Conservation (phyloP, 163 green algal genomes). For the Coccomyxa subellipsoidea region DNA sequence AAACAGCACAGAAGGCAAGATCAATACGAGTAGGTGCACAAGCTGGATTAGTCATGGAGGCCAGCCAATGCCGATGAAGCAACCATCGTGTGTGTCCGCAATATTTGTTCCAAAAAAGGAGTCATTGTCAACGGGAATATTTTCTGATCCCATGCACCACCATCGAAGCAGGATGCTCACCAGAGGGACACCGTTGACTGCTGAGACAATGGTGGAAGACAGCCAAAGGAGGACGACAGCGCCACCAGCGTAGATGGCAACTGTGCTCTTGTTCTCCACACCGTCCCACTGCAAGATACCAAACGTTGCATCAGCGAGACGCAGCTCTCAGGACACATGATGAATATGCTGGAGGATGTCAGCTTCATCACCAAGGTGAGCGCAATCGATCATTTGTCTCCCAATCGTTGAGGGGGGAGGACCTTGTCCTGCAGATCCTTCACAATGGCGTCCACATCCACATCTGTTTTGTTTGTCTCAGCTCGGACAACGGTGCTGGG, state of each 20-base stretch:
- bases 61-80: too few relatives aligned
- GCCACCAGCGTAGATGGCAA: conserved; percentile 74
- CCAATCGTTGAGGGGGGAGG: background rate
- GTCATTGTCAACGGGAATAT: too few relatives aligned
- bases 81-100: too few relatives aligned
- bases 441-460: conserved; percentile 64
- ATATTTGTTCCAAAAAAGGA: too few relatives aligned
- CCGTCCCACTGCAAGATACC: conserved; percentile 78
- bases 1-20: background rate
- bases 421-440: conserved; percentile 72
- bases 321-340: background rate
- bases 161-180: conserved; percentile 32
- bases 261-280: conserved; percentile 88
- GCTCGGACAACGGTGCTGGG: conserved; percentile 1
- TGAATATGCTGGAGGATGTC: too few relatives aligned
- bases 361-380: too few relatives aligned
- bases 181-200: conserved; percentile 87
- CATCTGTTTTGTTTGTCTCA: conserved; percentile 25
- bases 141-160: background rate
- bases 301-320: background rate
- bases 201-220: conserved; percentile 77
- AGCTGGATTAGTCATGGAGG: too few relatives aligned
- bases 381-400: background rate
- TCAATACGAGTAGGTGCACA: background rate
- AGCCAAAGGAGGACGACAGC: conserved; percentile 84